Evolutionary conservation across 2,329 filamentous ascomycete genomes (phyloP), one percentile per base, ranked within the genome.

Genomic region (Cryoendolithus antarcticus): DNA sequence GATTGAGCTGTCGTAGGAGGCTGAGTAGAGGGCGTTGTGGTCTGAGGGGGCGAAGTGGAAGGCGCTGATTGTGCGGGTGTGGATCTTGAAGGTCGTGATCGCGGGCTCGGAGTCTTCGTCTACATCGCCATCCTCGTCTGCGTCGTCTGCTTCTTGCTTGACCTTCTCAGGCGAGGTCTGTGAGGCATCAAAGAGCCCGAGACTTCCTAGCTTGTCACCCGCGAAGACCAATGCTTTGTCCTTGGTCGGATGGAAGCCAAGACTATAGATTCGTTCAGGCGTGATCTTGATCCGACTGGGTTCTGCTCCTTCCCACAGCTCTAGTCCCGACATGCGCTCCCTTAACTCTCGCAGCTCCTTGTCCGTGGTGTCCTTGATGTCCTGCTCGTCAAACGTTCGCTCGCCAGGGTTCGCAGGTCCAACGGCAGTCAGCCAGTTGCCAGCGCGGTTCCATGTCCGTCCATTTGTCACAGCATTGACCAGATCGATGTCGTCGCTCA

Each of bases 1-100:
- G 40, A 98, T 85, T 0, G 86, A 88, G 0, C 85, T 91, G 60
- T 98, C 91, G 58, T 98, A 96, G 0, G 88, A 95, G 0, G 83
- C 78, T 0, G 86, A 85, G 53, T 81, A 93, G 0, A 98, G 69
- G 0, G 77, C 72, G 32, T 86, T 86, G 0, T 74, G 66, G 41
- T 93, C 82, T 9, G 72, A 70, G 0, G 80, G 75, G 1, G 82
- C 77, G 49, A 93, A 84, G 21, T 83, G 73, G 56, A 96, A 86
- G 0, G 82, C 80, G 1, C 84, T 79, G 37, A 98, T 93, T 0
- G 91, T 95, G 8, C 88, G 73, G 0, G 83, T 80, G 49, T 98
- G 91, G 1, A 85, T 80, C 55, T 96, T 94, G 57, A 95, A 82
- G 0, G 84, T 88, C 0, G 85, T 82, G 10, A 96, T 84, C n/a